Evolutionary conservation across 768 basidiomycete species (phyloP), one percentile per base, ranked within the genome.

Genomic region (Suillus sp.): DNA sequence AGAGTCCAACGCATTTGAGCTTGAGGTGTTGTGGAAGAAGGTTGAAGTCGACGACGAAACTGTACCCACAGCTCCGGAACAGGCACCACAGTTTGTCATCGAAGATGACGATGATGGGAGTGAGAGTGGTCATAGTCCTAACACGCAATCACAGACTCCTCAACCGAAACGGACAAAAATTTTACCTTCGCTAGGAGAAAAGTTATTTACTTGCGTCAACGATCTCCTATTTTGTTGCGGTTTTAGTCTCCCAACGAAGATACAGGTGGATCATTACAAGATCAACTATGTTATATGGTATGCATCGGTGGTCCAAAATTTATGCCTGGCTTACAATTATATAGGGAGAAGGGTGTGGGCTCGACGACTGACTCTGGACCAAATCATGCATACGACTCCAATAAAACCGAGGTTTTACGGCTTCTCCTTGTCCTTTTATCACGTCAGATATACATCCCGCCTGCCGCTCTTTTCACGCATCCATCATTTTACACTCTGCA

Each of bases 331-430:
- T 68, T 32, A 68, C 35, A 43, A 61, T 40, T 55, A 45, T 25
- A 34, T 62, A 95, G 96, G 96, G 95, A 97, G 80, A 94, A 91
- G 70, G 96, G 96, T 14, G 85, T 99, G 27, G 96, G 97, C 14
- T 94, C 94, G 2, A 93, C 94, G 2, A 79, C 84, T 42, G 89
- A 92, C 71, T 83, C 86, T 9, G 89, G 88, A 0, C 79, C 86
- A 9, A 83, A 78, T 68, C 83, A 83, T 66, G 80, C 81, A 30
- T 84, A 87, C 60, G 94, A 97, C 71, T 79, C 78, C 59, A 93
- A 95, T 79, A 95, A 91, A 72, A 87, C 86, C 2, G 95, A 98
- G 78, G 90, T 98, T 42, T 81, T 99, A 0, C 92, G 94, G 32
- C 86, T 98, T 45, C 81, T 99, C 51, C 87, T 95, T 43, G 84